Conservation (phyloP, 352 stramenopile species). For the Pythium rhizo-oryzae region DNA sequence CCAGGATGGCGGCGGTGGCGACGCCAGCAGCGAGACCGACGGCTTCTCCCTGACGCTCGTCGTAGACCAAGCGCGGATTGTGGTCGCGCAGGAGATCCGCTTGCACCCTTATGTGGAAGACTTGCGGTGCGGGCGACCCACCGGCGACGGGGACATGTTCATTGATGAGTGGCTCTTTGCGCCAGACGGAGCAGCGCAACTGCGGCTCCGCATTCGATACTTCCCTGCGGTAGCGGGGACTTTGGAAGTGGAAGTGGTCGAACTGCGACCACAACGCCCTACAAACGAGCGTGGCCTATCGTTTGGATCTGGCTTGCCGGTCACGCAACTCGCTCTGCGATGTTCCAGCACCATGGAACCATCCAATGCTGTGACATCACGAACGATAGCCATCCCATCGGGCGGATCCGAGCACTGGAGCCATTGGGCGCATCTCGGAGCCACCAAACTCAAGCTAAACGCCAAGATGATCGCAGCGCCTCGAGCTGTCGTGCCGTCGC, state of each 20-base stretch:
- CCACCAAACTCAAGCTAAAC: background rate
- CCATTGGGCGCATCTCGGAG: background rate
- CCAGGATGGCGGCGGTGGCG: background rate
- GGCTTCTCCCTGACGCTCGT: background rate
- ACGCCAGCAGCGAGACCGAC: background rate
- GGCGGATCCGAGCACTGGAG: background rate
- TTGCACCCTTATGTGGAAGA: background rate
- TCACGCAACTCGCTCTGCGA: slow-evolving; percentile 8
- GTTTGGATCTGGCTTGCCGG: too few relatives aligned
- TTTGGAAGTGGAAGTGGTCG: background rate
- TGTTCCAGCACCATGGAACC: background rate
- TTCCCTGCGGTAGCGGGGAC: background rate
- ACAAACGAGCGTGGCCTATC: too few relatives aligned
- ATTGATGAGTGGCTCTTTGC: slow-evolving; percentile 20
- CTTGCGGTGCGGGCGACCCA: background rate
- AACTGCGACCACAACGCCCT: background rate
- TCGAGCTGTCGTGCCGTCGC: background rate
- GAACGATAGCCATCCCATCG: background rate
- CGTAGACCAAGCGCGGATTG: background rate
- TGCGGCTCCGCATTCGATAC: slow-evolving; percentile 7
- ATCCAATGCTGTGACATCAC: background rate
- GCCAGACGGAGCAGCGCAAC: background rate
- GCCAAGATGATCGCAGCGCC: background rate
- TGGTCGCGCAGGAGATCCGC: background rate
- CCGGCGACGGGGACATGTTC: background rate